Percentiles rank a stretch among this genome's conserved stretches.
Conservation (phyloP, 2,329 filamentous ascomycete species). For the Fusarium tanahbumbuense region DNA sequence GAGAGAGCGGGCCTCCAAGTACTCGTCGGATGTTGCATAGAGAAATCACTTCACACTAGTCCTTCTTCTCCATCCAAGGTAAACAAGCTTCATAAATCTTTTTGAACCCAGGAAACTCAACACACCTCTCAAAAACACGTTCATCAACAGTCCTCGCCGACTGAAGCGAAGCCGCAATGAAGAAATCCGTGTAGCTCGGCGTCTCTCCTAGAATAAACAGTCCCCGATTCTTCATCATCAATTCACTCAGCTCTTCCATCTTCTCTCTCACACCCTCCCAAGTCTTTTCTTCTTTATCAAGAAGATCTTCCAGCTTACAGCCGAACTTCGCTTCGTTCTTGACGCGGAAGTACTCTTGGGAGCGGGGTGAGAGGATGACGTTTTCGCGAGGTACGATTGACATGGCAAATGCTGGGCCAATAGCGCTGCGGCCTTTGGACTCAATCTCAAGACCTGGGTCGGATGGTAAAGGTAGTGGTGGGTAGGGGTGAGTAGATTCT, state of each 20-base stretch:
- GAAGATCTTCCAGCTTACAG: conserved; percentile 4
- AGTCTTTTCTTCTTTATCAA: neutral
- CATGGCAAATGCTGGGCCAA: neutral
- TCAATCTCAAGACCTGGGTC: conserved; percentile 7
- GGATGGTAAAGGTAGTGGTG: too few relatives aligned
- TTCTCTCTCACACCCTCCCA: neutral
- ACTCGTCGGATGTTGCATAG: too few relatives aligned
- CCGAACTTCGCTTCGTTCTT: conserved; percentile 1
- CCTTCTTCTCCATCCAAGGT: conserved; percentile 7
- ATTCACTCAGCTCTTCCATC: neutral
- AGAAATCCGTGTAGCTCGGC: conserved; percentile 22
- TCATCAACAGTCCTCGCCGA: conserved; percentile 15
- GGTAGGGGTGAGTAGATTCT: neutral
- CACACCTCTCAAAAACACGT: neutral
- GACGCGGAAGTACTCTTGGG: conserved; percentile 18
- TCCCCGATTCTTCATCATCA: conserved; percentile 11
- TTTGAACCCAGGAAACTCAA: neutral
- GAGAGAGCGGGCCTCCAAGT: neutral
- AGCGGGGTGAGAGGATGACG: conserved; percentile 8
- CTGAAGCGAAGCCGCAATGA: conserved; percentile 19
- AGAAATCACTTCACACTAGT: too few relatives aligned
- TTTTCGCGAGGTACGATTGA: conserved; percentile 8
- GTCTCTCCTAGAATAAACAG: neutral
- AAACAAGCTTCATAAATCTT: conserved; percentile 10
- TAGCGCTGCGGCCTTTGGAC: neutral